Base-by-base conservation (phyloP, 139 green algal species). In the Trebouxia sp. region DNA sequence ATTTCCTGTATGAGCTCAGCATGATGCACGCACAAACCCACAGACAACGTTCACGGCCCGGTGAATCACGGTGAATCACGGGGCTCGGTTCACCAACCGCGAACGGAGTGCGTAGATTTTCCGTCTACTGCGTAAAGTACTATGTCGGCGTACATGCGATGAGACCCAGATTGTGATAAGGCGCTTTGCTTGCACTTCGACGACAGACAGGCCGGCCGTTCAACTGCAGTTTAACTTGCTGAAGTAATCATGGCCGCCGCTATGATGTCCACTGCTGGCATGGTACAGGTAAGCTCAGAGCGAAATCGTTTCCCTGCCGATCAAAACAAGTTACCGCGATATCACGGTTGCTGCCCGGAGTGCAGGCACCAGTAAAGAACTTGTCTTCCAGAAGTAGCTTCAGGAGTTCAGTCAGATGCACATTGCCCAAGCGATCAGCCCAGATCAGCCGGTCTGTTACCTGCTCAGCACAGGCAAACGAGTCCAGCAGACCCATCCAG, bases 401-500 rank as follows among this genome's bases (percentile, higher is more conserved):
- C 20, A 72, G n/a, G n/a, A n/a, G 43, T 3, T 35, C 32, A n/a
- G 35, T 72, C 3, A 72, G 43, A 22, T 32, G 14, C 9, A 14
- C 62, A 30, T 15, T 72, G 32, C 62, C 62, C 11, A 42, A 35
- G 32, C 42, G 62, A 45, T 45, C 14, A 30, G 37, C 51, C 26
- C 51, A 72, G 51, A 43, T 26, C 9, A 22, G 28, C 6, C 75
- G 75, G 51, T 32, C 35, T 4, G 83, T 89, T 48, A 80, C 76
- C 65, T 91, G 86, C 83, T 74, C 85, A 87, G 80, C 45, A 35
- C 72, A 62, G 72, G 24, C 45, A 82, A 67, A 37, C n/a, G 56
- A 66, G 39, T 17, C 75, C 83, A 86, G 83, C 81, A 91, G 80
- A 42, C 88, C 45, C 65, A 39, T 79, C 51, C 62, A 72, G 62